Base-by-base conservation (phyloP, 768 basidiomycete genomes). In the Phlegmacium glaucopus region DNA sequence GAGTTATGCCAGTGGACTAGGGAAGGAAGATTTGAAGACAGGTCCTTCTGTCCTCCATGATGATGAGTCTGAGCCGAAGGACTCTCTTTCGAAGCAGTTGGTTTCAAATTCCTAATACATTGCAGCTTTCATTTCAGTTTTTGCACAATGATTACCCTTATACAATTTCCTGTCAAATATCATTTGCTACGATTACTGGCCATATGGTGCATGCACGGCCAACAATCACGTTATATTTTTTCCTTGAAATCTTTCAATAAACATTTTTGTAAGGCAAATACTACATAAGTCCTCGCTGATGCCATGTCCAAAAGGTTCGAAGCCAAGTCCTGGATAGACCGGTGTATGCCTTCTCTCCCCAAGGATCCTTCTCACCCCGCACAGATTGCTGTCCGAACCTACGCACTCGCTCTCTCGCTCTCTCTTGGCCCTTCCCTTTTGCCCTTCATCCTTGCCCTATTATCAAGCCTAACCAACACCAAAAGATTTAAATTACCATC, bases 401-500 rank as follows among this genome's bases (percentile, higher is more conserved):
- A 88, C 63, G 72, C 70, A 4, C 76, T 90, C 9, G 73, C 79
- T 0, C 68, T 87, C 8, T 82, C 78, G 2, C 72, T 90, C 16
- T 79, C 80, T 1, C 72, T 90, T n/a, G 80, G 79, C 2, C 87
- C 88, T 1, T 71, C 78, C 2, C 64, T 88, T 9, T 48, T 87
- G 3, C 79, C 82, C 1, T 72, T 84, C 49, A 28, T 80, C 9
- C 65, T 36, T 16, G 45, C 75, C 4, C 52, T 69, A 1, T 18
- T 66, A 9, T 42, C 41, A 26, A 43, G 22, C 22, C 22, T 22
- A 5, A 22, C 2, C 2, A n/a, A 45, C 25, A 49, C 22, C 17
- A 39, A 51, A 22, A 62, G 51, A 50, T 49, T n/a, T n/a, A n/a
- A n/a, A n/a, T n/a, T n/a, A n/a, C n/a, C 56, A 39, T 53, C 57